phyloP scores from a whole-genome alignment of 495 filamentous ascomycete genomes.

The Penicillium angulare region DNA sequence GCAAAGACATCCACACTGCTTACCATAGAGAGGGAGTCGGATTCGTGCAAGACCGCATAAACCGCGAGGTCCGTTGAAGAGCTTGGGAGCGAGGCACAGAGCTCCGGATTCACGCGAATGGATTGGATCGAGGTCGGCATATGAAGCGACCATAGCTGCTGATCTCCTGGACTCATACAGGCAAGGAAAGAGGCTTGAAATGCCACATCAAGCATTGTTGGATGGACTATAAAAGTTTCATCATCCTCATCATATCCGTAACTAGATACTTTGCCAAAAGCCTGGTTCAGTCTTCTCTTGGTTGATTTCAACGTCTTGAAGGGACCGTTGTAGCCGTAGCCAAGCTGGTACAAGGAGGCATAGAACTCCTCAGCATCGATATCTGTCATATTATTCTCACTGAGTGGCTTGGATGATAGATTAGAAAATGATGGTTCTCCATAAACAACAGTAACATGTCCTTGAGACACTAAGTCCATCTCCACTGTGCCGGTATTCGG shows the following conservation, averaged over 20 bases:
- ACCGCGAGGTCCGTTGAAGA: too few relatives aligned
- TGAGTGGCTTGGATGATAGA: too few relatives aligned
- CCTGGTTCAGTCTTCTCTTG: neutral
- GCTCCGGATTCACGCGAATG: neutral
- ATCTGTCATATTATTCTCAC: neutral
- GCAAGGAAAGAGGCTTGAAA: neutral
- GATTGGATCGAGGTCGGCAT: neutral
- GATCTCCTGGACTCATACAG: neutral
- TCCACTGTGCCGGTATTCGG: neutral
- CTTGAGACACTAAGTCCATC: neutral
- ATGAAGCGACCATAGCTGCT: neutral
- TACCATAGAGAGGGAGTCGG: too few relatives aligned
- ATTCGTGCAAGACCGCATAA: too few relatives aligned
- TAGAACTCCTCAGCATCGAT: neutral
- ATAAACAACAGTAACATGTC: constrained; percentile 1
- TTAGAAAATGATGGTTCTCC: neutral
- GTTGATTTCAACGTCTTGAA: neutral
- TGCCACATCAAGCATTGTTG: neutral
- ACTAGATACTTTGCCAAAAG: neutral
- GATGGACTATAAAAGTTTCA: neutral
- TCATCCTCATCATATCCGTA: neutral
- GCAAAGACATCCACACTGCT: neutral
- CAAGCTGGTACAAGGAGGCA: neutral
- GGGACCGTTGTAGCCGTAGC: neutral
- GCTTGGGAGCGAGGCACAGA: too few relatives aligned